These are phyloP conservation scores for Geotrichum armillariae DNA, from an alignment of 1,139 yeast species.

Conservation along the genomic window DNA sequence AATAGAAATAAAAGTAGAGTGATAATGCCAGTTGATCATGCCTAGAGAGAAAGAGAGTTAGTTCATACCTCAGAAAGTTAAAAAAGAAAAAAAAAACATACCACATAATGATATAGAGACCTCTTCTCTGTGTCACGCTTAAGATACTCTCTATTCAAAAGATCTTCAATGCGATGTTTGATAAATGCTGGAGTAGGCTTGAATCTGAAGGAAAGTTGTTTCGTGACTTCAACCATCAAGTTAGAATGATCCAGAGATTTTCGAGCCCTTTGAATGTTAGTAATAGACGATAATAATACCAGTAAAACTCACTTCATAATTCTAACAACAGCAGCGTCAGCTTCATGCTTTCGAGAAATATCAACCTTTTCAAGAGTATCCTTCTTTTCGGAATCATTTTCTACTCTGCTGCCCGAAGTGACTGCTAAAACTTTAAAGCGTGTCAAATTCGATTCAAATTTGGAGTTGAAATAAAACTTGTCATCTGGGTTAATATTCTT, in stretches of 20 bases:
- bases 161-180: conserved; percentile 74
- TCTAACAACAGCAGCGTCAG: conserved; percentile 88
- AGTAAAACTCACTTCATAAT: conserved; percentile 58
- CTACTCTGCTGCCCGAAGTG: conserved; percentile 43
- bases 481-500: conserved; percentile 68
- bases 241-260: conserved; percentile 63
- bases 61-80: background rate
- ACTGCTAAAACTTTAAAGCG: conserved; percentile 82
- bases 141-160: conserved; percentile 81
- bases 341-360: conserved; percentile 55
- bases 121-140: conserved; percentile 67
- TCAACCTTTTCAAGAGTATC: conserved; percentile 45
- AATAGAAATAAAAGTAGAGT: too few relatives aligned
- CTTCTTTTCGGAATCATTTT: conserved; percentile 45
- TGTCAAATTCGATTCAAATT: conserved; percentile 68
- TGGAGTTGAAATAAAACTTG: conserved; percentile 64
- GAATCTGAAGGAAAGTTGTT: conserved; percentile 64
- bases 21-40: background rate
- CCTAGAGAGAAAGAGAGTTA: background rate
- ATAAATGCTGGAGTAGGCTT: conserved; percentile 67
- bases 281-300: background rate
- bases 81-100: conserved; percentile 3
- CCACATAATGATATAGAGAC: conserved; percentile 69
- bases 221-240: conserved; percentile 63
- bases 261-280: conserved; percentile 39